Percentiles rank a stretch among this genome's conserved stretches.
Conservation (phyloP, 805 yeast species). For the Saturnispora dispora region DNA sequence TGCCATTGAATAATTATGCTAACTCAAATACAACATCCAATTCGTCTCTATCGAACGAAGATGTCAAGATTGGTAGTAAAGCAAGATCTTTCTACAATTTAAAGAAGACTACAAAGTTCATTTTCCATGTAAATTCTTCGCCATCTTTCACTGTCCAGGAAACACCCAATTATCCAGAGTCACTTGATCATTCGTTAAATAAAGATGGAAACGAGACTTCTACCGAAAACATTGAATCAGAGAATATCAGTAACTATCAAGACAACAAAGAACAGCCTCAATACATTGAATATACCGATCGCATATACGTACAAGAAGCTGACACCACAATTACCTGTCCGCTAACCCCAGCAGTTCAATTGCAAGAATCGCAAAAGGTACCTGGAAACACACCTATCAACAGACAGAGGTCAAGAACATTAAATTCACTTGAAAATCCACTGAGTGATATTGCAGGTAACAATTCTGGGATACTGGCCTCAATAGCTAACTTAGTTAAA, state of each 20-base stretch:
- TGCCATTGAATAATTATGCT: not conserved
- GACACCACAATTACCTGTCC: not conserved
- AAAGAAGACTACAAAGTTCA: slow-evolving; percentile 12
- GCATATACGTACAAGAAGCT: not conserved
- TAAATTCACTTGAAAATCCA: slow-evolving; percentile 22
- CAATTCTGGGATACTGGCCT: slow-evolving; percentile 21
- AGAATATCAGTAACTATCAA: not conserved
- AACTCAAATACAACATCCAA: slow-evolving; percentile 3
- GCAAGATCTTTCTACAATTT: slow-evolving; percentile 10
- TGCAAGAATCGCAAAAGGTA: not conserved
- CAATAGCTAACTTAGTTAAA: slow-evolving; percentile 25
- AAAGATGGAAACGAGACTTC: not conserved
- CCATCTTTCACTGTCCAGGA: not conserved
- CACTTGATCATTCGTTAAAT: not conserved
- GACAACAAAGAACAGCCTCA: not conserved
- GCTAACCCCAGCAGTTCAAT: not conserved
- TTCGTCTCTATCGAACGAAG: slow-evolving; percentile 12
- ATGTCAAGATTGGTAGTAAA: slow-evolving; percentile 6
- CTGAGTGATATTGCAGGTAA: slow-evolving; percentile 7
- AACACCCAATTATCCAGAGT: not conserved
- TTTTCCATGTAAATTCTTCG: slow-evolving; percentile 10
- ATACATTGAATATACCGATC: not conserved
- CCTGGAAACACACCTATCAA: not conserved
- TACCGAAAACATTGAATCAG: not conserved
- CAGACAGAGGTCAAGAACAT: slow-evolving; percentile 27